Conservation (phyloP, 441 rosid genomes). For the Adansonia grandidieri region DNA sequence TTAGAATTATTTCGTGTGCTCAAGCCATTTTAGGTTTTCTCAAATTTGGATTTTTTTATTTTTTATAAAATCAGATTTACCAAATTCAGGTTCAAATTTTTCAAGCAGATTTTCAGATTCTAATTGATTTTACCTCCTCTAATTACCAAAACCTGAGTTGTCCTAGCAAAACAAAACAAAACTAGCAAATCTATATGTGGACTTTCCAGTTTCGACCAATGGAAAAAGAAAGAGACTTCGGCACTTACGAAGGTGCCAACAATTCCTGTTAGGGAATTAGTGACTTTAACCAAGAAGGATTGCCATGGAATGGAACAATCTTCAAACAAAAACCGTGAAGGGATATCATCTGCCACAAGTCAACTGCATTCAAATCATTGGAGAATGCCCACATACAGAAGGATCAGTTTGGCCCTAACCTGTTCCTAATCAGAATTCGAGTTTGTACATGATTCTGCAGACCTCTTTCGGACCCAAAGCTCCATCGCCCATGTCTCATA, state of each 20-base stretch:
- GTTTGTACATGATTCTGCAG: conserved; percentile 38
- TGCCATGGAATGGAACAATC: background rate
- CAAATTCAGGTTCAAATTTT: no score
- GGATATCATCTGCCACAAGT: no score
- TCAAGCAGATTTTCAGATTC: no score
- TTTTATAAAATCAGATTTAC: no score
- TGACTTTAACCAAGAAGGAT: background rate
- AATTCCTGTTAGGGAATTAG: background rate
- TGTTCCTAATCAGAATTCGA: conserved; percentile 31
- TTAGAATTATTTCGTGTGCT: no score
- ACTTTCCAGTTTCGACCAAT: background rate
- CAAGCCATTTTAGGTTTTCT: no score
- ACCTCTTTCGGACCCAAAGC: conserved; percentile 35
- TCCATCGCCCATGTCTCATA: background rate
- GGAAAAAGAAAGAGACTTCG: background rate
- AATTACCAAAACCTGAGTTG: no score
- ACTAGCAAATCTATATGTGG: no score
- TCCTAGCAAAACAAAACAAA: no score
- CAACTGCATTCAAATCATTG: conserved; percentile 40
- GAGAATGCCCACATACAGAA: conserved; percentile 43
- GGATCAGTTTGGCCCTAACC: conserved; percentile 40
- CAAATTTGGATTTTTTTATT: no score
- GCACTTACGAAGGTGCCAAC: background rate
- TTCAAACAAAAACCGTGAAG: no score
- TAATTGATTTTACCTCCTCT: no score